phyloP scores from a whole-genome alignment of 2,329 filamentous ascomycete species.

The Arthrobotrys pseudoclavata region DNA sequence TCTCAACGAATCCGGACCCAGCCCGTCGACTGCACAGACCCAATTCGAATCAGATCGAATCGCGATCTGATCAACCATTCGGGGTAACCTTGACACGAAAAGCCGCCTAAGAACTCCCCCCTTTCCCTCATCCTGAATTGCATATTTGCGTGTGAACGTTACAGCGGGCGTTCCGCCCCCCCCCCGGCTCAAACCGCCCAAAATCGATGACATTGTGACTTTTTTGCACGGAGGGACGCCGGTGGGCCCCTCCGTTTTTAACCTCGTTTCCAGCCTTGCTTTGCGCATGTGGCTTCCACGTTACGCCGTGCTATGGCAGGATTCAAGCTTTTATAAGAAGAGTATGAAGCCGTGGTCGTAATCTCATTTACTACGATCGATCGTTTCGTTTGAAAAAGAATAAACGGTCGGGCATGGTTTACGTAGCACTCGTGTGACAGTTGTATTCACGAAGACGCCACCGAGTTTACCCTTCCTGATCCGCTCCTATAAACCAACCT shows the following conservation, averaged over 20 bases:
- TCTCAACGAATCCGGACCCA: too few relatives aligned
- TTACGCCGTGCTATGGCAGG: neutral
- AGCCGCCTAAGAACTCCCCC: too few relatives aligned
- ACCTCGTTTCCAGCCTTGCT: slow-evolving; percentile 1
- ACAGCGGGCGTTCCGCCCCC: too few relatives aligned
- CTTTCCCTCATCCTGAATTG: too few relatives aligned
- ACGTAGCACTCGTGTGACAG: slow-evolving; percentile 14
- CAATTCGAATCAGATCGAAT: too few relatives aligned
- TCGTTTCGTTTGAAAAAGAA: neutral
- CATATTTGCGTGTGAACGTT: too few relatives aligned
- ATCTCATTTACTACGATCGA: neutral
- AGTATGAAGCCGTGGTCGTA: neutral
- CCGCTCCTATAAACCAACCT: neutral
- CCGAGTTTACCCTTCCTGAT: neutral
- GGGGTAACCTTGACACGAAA: too few relatives aligned
- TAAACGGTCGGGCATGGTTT: neutral
- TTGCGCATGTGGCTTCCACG: slow-evolving; percentile 2
- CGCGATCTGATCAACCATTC: too few relatives aligned
- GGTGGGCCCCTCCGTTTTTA: neutral
- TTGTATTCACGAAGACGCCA: slow-evolving; percentile 11
- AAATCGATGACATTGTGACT: slow-evolving; percentile 54
- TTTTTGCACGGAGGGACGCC: slow-evolving; percentile 3
- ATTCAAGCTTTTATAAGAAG: slow-evolving; percentile 6
- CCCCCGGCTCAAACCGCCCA: slow-evolving; percentile 46
- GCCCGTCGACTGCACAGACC: too few relatives aligned